Evolutionary conservation across 345 rosid genomes (phyloP).

Genomic region (Pugionium dolabratum): DNA sequence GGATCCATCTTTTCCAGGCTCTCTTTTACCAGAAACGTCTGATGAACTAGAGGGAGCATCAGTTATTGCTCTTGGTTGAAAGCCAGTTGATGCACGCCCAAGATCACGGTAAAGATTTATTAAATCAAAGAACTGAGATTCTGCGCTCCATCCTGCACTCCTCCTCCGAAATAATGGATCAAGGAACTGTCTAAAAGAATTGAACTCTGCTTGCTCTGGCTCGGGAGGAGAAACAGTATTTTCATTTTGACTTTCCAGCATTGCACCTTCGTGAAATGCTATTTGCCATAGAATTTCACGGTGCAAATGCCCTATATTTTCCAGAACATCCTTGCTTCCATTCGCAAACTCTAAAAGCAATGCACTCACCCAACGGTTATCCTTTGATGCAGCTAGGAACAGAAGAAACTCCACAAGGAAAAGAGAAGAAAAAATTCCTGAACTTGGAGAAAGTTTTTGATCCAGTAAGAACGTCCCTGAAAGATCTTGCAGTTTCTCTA

Average conservation of each 20-base stretch:
- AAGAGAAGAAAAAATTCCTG: slow-evolving; percentile 71
- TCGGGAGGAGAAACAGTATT: slow-evolving; percentile 48
- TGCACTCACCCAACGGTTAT: slow-evolving; percentile 93
- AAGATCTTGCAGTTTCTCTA: slow-evolving; percentile 52
- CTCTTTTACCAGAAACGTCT: slow-evolving; percentile 58
- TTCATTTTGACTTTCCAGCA: slow-evolving; percentile 56
- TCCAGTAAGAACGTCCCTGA: slow-evolving; percentile 78
- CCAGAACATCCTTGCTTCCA: slow-evolving; percentile 82
- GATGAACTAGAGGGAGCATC: slow-evolving; percentile 63
- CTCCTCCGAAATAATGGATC: slow-evolving; percentile 92
- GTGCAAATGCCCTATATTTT: slow-evolving; percentile 80
- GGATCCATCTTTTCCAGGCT: slow-evolving; percentile 71
- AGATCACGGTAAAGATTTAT: slow-evolving; percentile 87
- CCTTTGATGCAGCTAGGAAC: slow-evolving; percentile 90
- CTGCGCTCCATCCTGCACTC: slow-evolving; percentile 74
- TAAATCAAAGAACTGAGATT: slow-evolving; percentile 92
- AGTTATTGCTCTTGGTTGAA: slow-evolving; percentile 58
- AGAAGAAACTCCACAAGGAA: slow-evolving; percentile 91
- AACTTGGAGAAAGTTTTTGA: slow-evolving; percentile 54
- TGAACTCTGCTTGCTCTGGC: slow-evolving; percentile 63
- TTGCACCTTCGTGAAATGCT: slow-evolving; percentile 77
- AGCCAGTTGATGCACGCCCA: slow-evolving; percentile 74
- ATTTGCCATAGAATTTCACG: slow-evolving; percentile 92
- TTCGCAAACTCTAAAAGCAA: slow-evolving; percentile 81
- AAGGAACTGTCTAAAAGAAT: slow-evolving; percentile 88